Percentiles rank a stretch among this genome's conserved stretches.
phyloP scores from a whole-genome alignment of 2,329 filamentous ascomycete species.

The Whalleya microplaca region DNA sequence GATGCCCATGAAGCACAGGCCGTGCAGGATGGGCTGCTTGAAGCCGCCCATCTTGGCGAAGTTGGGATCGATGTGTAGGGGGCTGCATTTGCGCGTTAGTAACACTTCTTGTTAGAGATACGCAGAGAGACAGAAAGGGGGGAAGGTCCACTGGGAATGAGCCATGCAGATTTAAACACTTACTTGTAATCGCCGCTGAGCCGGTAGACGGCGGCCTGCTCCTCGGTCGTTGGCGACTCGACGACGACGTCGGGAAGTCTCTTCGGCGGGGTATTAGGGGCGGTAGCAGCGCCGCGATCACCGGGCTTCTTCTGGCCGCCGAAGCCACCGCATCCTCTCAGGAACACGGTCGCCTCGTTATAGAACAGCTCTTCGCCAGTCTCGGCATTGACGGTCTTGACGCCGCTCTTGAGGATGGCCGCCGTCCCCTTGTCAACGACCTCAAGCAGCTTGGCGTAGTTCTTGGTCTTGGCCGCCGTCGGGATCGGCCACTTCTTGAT shows the following conservation, averaged over 20 bases:
- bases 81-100: constrained; percentile 47
- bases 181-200: constrained; percentile 90
- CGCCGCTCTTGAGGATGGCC: constrained; percentile 78
- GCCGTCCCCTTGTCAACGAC: constrained; percentile 95
- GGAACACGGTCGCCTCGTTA: constrained; percentile 93
- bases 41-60: constrained; percentile 97
- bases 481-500: constrained; percentile 90
- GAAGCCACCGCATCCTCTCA: constrained; percentile 89
- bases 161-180: too few species aligned
- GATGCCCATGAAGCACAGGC: constrained; percentile 93
- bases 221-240: constrained; percentile 83
- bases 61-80: constrained; percentile 90
- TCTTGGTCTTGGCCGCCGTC: constrained; percentile 76
- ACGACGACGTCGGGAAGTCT: constrained; percentile 79
- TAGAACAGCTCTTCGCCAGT: constrained; percentile 93
- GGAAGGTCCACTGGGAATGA: too few species aligned
- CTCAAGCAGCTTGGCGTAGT: constrained; percentile 81
- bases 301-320: constrained; percentile 77
- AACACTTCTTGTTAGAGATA: not conserved
- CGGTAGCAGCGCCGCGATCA: constrained; percentile 80
- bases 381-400: constrained; percentile 81
- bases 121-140: too few species aligned
- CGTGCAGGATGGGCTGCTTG: constrained; percentile 91
- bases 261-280: constrained; percentile 76
- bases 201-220: constrained; percentile 92